Conservation (phyloP, 257 asterid genomes). For the Fraxinus anomala region DNA sequence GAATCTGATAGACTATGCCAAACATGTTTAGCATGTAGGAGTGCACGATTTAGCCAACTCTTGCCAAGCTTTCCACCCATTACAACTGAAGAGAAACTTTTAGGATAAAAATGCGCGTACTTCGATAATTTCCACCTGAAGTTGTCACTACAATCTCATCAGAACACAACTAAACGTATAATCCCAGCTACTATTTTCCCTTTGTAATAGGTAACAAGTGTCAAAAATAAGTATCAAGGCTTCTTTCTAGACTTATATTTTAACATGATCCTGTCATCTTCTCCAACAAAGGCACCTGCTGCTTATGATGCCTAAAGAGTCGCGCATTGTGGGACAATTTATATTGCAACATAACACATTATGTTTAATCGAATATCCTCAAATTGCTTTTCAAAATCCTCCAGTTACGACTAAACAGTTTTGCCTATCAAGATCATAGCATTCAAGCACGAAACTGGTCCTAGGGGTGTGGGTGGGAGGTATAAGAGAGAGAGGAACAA, state of each 20-base stretch:
- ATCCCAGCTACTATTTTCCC: neutral
- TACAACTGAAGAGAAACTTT: neutral
- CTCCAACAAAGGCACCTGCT: neutral
- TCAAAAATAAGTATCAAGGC: too few relatives aligned
- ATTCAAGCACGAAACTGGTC: too few relatives aligned
- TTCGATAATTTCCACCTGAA: neutral
- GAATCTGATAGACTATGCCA: neutral
- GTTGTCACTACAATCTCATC: neutral
- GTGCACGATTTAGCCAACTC: neutral
- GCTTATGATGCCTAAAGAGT: neutral
- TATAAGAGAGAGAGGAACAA: too few relatives aligned
- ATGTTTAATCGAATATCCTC: too few relatives aligned
- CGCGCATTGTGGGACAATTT: too few relatives aligned
- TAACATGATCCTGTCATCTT: neutral
- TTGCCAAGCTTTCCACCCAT: neutral
- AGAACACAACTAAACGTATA: neutral
- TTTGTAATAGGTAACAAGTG: neutral
- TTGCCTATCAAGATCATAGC: too few relatives aligned
- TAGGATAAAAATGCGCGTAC: neutral
- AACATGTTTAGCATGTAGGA: neutral
- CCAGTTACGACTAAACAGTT: too few relatives aligned
- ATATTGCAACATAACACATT: too few relatives aligned
- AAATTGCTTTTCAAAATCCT: too few relatives aligned
- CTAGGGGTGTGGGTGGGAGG: too few relatives aligned
- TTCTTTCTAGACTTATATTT: too few relatives aligned